Conservation (phyloP, 495 filamentous ascomycete species). For the Acidiella bohemica region DNA sequence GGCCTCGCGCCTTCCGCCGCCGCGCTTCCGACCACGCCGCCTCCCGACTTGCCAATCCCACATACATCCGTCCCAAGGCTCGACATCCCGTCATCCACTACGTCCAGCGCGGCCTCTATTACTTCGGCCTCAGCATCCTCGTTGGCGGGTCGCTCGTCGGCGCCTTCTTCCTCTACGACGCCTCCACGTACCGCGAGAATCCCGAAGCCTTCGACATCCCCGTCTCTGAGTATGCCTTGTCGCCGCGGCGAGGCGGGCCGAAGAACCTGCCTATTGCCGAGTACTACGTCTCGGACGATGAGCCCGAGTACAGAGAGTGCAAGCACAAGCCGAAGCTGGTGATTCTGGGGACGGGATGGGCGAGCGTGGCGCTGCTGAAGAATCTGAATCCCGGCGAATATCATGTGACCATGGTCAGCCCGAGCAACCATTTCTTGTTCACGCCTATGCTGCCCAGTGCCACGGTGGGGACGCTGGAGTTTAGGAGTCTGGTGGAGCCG, state of each 20-base stretch:
- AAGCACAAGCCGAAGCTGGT: conserved; percentile 86
- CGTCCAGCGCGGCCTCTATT: conserved; percentile 39
- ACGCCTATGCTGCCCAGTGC: conserved; percentile 95
- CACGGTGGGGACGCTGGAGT: conserved; percentile 87
- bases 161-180: conserved; percentile 90
- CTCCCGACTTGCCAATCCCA: background rate
- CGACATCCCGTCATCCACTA: conserved; percentile 28
- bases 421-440: conserved; percentile 93
- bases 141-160: conserved; percentile 43
- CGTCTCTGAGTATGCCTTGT: conserved; percentile 68
- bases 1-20: too few species aligned
- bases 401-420: conserved; percentile 86
- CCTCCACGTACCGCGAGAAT: conserved; percentile 69
- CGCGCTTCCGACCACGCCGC: conserved; percentile 1
- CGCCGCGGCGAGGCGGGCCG: conserved; percentile 72
- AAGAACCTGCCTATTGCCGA: conserved; percentile 94
- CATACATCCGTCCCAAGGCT: background rate
- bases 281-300: conserved; percentile 73
- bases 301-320: conserved; percentile 50
- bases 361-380: conserved; percentile 82
- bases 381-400: conserved; percentile 79
- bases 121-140: conserved; percentile 46
- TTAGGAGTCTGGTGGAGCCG: conserved; percentile 83
- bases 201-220: conserved; percentile 54
- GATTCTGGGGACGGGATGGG: conserved; percentile 90